A percentile compares a stretch with the other conserved stretches of the same genome.
phyloP scores from a whole-genome alignment of 208 protist genomes.

The Hexamita inflata region DNA sequence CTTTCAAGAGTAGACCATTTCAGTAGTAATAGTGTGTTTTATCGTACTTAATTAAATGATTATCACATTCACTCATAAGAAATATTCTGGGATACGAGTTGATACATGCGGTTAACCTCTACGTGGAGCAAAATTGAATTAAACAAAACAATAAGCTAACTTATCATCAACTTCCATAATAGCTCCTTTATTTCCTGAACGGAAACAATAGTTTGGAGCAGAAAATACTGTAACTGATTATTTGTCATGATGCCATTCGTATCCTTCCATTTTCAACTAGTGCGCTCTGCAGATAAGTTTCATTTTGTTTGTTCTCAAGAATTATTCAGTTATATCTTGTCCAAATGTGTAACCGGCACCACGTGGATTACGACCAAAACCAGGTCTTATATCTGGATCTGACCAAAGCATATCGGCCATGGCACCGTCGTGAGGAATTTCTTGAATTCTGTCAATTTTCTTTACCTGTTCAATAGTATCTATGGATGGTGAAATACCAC shows the following conservation, averaged over 20 bases:
- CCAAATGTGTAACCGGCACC: conserved; percentile 48
- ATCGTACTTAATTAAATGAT: too few species aligned
- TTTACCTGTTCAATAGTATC: conserved; percentile 78
- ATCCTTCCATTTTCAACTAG: conserved; percentile 37
- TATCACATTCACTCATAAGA: conserved; percentile 60
- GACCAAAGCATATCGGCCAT: conserved; percentile 97
- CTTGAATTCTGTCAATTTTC: conserved; percentile 41
- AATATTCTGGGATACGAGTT: conserved; percentile 89
- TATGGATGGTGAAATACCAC: conserved; percentile 70
- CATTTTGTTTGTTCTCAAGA: conserved; percentile 33
- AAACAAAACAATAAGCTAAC: conserved; percentile 54
- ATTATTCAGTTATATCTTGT: conserved; percentile 33
- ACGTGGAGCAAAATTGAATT: conserved; percentile 91
- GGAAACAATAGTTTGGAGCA: conserved; percentile 65
- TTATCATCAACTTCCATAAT: conserved; percentile 37
- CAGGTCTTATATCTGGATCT: conserved; percentile 31
- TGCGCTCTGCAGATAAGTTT: conserved; percentile 32
- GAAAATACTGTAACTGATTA: conserved; percentile 62
- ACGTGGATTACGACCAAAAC: conserved; percentile 30
- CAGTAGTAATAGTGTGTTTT: too few species aligned
- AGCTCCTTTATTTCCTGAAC: conserved; percentile 28
- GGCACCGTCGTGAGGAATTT: conserved; percentile 92
- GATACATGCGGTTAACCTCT: conserved; percentile 83
- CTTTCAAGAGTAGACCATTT: too few species aligned
- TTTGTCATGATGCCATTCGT: conserved; percentile 29